phyloP scores from a whole-genome alignment of 106 monocot genomes.

The Gastrodia elata region DNA sequence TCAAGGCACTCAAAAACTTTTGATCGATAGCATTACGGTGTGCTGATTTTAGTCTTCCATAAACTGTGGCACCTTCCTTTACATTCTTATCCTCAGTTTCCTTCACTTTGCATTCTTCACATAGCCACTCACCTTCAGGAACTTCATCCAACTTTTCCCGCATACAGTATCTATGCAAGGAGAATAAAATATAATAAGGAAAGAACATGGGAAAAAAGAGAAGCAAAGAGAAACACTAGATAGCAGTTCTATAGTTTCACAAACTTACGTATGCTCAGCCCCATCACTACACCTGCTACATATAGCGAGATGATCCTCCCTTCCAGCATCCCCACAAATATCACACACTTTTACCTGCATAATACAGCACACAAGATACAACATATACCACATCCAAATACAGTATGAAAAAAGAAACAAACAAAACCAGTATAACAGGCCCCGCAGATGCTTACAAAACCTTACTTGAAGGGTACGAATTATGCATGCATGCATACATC shows the following conservation, averaged over 20 bases:
- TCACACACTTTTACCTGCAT: slow-evolving; percentile 84
- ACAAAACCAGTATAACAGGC: background rate
- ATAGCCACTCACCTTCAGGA: slow-evolving; percentile 85
- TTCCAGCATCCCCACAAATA: slow-evolving; percentile 86
- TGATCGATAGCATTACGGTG: slow-evolving; percentile 20
- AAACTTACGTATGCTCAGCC: slow-evolving; percentile 78
- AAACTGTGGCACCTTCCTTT: slow-evolving; percentile 15
- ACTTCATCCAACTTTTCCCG: slow-evolving; percentile 52
- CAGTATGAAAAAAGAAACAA: background rate
- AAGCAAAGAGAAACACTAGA: background rate
- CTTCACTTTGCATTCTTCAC: slow-evolving; percentile 77
- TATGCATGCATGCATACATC: no score
- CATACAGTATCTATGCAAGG: slow-evolving; percentile 66
- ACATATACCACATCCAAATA: background rate
- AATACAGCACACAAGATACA: background rate
- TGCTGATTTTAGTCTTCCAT: slow-evolving; percentile 14
- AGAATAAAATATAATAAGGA: background rate
- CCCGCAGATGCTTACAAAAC: background rate
- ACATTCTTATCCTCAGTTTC: slow-evolving; percentile 28
- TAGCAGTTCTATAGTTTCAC: slow-evolving; percentile 2
- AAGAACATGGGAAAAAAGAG: background rate
- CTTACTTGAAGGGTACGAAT: background rate
- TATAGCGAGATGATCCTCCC: slow-evolving; percentile 64
- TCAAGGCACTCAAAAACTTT: slow-evolving; percentile 12
- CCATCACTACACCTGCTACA: slow-evolving; percentile 86